Conservation (phyloP, 441 rosid species). For the Hura crepitans region DNA sequence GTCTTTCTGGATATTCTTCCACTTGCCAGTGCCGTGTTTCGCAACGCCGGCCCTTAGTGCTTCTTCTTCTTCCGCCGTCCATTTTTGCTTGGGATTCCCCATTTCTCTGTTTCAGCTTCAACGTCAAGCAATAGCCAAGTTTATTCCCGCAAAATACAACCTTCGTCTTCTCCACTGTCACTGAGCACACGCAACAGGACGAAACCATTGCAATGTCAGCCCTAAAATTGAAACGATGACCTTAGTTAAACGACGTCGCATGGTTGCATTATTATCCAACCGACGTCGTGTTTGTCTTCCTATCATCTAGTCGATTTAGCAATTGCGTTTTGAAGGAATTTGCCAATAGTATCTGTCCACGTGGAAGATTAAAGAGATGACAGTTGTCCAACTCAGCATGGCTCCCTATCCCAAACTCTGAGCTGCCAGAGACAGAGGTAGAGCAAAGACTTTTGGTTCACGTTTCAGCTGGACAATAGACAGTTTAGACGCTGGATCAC, state of each 20-base stretch:
- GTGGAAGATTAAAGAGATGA: slow-evolving; percentile 27
- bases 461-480: not conserved
- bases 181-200: not conserved
- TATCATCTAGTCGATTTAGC: too few species aligned
- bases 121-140: not conserved
- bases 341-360: slow-evolving; percentile 32
- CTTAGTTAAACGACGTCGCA: not conserved
- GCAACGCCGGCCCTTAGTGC: slow-evolving; percentile 57
- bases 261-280: not conserved
- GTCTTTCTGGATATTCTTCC: slow-evolving; percentile 66
- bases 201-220: slow-evolving; percentile 24
- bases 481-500: not conserved
- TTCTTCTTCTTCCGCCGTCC: slow-evolving; percentile 69
- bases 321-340: not conserved
- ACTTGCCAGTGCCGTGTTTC: slow-evolving; percentile 63
- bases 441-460: not conserved
- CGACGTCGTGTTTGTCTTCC: not conserved
- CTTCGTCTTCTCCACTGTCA: not conserved
- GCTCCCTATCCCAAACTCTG: slow-evolving; percentile 29
- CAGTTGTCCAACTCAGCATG: slow-evolving; percentile 29
- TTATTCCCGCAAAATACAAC: slow-evolving; percentile 4
- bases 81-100: slow-evolving; percentile 73
- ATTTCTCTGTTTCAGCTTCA: slow-evolving; percentile 25
- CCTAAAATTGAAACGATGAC: slow-evolving; percentile 14
- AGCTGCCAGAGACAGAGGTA: not conserved